Evolutionary conservation across 2,329 filamentous ascomycete genomes (phyloP), one percentile per base, ranked within the genome.

Genomic region (Diaporthe vaccinii): DNA sequence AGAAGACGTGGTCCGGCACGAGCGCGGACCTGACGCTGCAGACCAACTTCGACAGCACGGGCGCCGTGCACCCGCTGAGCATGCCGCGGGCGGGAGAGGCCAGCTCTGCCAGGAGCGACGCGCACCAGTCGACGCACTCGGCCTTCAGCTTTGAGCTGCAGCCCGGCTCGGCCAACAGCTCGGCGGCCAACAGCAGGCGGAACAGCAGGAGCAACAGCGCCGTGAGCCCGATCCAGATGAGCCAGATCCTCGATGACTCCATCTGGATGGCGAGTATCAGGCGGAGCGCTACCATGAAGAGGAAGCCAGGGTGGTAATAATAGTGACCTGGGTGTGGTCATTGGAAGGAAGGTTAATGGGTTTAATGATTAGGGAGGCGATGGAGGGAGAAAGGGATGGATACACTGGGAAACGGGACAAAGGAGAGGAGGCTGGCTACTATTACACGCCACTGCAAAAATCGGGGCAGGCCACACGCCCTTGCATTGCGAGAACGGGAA

Each of bases 181-280:
- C 77, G 76, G 77, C 69, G 73, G 69, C 49, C 76, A 78, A 57
- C 39, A 82, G 82, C 28, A 82, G 81, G 46, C 80, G 82, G 20
- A 90, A 88, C 81, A 90, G 90, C 79, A 86, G 93, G 58, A 90
- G 92, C 34, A 91, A 90, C 73, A 95, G 93, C 83, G 88, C 89
- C 7, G 92, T 96, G 74, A 95, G 91, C 80, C 92, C 93, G 68
- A 90, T 92, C 65, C 93, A 95, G 80, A 94, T 97, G 78, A 91
- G 96, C 83, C 92, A 95, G 78, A 94, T 97, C 81, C 89, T 98
- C 73, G 95, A 97, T 80, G 94, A 96, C 80, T 97, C 95, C 25
- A 93, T 94, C 22, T 98, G 96, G 96, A 94, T 96, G 70, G 95
- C 98, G 85, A 98, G 94, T 86, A 95, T 98, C 78, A 89, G 95